phyloP scores from a whole-genome alignment of 2,329 filamentous ascomycete genomes.

The Aspergillus pseudoviridinutans region DNA sequence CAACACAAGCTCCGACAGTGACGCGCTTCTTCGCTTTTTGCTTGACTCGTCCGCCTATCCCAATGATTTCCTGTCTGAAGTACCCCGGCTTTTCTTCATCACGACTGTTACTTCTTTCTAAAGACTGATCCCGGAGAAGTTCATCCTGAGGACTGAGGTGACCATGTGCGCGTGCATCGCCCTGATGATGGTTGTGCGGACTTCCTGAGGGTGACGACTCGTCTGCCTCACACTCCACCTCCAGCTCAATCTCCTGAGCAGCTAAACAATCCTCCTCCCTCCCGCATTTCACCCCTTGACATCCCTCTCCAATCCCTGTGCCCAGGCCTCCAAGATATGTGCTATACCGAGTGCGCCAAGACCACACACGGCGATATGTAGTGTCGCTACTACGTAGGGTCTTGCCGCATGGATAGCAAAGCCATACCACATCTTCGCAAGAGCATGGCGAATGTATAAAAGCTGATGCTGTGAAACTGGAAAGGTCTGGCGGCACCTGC shows the following conservation, averaged over 20 bases:
- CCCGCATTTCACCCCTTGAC: conserved; percentile 83
- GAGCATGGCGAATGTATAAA: conserved; percentile 56
- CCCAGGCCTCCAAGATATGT: conserved; percentile 74
- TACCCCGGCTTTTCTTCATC: conserved; percentile 62
- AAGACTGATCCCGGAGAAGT: conserved; percentile 6
- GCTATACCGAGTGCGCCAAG: conserved; percentile 81
- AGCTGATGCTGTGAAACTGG: conserved; percentile 44
- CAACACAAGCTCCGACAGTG: conserved; percentile 76
- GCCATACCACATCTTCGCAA: conserved; percentile 63
- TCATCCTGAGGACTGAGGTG: conserved; percentile 16
- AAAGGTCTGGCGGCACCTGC: conserved; percentile 19
- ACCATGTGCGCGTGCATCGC: conserved; percentile 9
- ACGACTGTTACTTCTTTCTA: conserved; percentile 17
- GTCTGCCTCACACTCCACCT: conserved; percentile 80
- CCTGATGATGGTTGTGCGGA: conserved; percentile 18
- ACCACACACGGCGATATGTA: conserved; percentile 69
- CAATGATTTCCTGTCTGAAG: conserved; percentile 81
- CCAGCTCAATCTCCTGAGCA: conserved; percentile 71
- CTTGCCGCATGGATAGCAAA: conserved; percentile 79
- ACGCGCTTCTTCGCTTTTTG: conserved; percentile 81
- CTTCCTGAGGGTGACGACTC: conserved; percentile 42
- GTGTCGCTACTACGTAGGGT: conserved; percentile 57
- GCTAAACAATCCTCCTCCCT: conserved; percentile 73
- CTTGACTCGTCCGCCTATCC: conserved; percentile 83
- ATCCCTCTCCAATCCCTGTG: conserved; percentile 81